Percentiles rank a stretch among this genome's conserved stretches.
phyloP scores from a whole-genome alignment of 108 stramenopile genomes.

The Seminavis robusta region DNA sequence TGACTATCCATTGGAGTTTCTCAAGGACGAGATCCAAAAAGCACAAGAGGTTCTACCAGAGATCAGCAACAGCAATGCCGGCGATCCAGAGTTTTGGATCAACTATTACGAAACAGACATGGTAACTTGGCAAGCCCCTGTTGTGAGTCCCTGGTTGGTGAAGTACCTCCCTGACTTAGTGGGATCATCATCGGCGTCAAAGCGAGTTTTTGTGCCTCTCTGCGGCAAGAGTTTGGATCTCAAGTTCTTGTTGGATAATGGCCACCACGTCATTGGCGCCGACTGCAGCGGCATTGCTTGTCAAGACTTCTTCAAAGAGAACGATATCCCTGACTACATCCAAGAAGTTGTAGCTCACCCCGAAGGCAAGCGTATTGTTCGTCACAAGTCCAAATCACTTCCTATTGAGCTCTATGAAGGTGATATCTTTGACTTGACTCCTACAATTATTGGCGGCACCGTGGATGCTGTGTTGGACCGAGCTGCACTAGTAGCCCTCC shows the following conservation, averaged over 20 bases:
- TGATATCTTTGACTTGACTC: constrained; percentile 11
- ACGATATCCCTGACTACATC: constrained; percentile 2
- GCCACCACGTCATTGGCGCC: too few species aligned
- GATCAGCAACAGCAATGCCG: constrained; percentile 5
- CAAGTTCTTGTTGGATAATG: too few species aligned
- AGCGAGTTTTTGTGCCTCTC: too few species aligned
- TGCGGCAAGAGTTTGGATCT: too few species aligned
- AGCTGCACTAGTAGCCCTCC: constrained; percentile 6
- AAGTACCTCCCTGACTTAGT: not conserved
- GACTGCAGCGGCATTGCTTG: too few species aligned
- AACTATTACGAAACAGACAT: constrained; percentile 10
- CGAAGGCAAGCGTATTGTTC: constrained; percentile 1
- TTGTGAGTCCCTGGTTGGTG: constrained; percentile 4
- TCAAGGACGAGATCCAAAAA: not conserved
- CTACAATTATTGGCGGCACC: not conserved
- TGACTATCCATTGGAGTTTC: constrained; percentile 1
- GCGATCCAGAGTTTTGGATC: constrained; percentile 8
- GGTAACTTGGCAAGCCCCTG: constrained; percentile 8
- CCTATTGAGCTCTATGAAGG: constrained; percentile 7
- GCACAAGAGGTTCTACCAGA: constrained; percentile 1
- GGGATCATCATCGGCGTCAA: too few species aligned
- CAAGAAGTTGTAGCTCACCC: not conserved
- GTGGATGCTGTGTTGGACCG: constrained; percentile 4
- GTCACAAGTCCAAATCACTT: not conserved
- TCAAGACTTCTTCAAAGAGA: constrained; percentile 15